Evolutionary conservation across 495 filamentous ascomycete genomes (phyloP).

Genomic region (Viridothelium virens): DNA sequence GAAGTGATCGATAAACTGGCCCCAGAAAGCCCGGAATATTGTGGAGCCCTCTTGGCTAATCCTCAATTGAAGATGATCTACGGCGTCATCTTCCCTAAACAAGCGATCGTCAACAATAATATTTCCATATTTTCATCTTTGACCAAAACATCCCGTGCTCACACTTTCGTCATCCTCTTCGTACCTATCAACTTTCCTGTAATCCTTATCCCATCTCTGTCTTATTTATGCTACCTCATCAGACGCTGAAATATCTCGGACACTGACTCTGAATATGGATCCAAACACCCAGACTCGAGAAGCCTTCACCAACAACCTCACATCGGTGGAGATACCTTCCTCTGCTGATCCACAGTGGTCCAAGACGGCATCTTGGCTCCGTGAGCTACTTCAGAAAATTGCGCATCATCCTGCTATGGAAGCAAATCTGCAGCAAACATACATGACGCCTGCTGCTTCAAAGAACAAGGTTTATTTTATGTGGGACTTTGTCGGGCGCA

Average conservation of each 20-base stretch:
- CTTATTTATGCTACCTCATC: neutral
- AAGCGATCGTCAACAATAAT: no score
- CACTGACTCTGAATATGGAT: conserved; percentile 17
- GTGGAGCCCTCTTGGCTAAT: no score
- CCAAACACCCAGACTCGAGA: conserved; percentile 23
- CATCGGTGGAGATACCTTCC: conserved; percentile 5
- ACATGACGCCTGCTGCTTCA: conserved; percentile 31
- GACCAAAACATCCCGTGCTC: no score
- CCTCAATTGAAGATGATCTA: no score
- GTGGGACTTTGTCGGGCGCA: conserved; percentile 35
- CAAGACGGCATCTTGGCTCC: conserved; percentile 14
- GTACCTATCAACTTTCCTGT: neutral
- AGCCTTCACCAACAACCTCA: conserved; percentile 22
- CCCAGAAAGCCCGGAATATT: no score
- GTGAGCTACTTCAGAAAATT: conserved; percentile 27
- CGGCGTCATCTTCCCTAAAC: no score
- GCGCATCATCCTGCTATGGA: conserved; percentile 34
- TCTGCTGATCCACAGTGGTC: conserved; percentile 19
- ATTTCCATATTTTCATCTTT: no score
- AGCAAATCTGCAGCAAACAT: conserved; percentile 32
- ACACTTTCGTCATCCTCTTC: no score
- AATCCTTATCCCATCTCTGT: neutral
- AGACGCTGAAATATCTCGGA: neutral
- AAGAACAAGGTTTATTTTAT: conserved; percentile 37
- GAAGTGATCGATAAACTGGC: neutral